These are phyloP conservation scores for Cladosporium austrohemisphaericum DNA, from an alignment of 2,329 filamentous ascomycete genomes.

Conservation along the genomic window DNA sequence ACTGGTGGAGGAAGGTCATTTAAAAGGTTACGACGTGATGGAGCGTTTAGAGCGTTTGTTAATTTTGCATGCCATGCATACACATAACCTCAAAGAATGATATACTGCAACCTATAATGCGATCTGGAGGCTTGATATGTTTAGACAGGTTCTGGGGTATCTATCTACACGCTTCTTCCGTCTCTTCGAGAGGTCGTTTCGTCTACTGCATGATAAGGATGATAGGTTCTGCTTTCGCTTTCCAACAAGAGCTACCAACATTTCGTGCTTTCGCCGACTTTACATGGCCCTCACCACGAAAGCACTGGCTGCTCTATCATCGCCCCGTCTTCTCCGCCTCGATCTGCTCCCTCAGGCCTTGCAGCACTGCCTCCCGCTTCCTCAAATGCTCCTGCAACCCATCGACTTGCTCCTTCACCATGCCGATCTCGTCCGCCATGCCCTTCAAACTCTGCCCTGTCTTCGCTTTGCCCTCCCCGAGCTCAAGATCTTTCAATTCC, in stretches of 20 bases:
- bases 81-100: too few relatives aligned
- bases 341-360: slow-evolving; percentile 74
- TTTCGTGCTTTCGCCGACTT: too few relatives aligned
- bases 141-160: not conserved
- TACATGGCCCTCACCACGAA: too few relatives aligned
- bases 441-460: slow-evolving; percentile 70
- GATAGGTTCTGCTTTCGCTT: too few relatives aligned
- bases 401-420: slow-evolving; percentile 91
- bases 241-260: too few relatives aligned
- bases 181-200: not conserved
- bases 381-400: slow-evolving; percentile 79
- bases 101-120: not conserved
- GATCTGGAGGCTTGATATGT: not conserved
- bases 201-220: not conserved
- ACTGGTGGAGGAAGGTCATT: not conserved
- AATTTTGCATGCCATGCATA: too few relatives aligned
- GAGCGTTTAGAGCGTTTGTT: not conserved
- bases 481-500: slow-evolving; percentile 70
- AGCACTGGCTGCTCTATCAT: too few relatives aligned
- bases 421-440: slow-evolving; percentile 78
- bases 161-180: not conserved
- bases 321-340: slow-evolving; percentile 61
- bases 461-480: slow-evolving; percentile 64
- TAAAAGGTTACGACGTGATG: not conserved
- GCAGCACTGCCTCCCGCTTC: slow-evolving; percentile 69